phyloP scores from a whole-genome alignment of 345 rosid genomes.

The Raphanus sativus region DNA sequence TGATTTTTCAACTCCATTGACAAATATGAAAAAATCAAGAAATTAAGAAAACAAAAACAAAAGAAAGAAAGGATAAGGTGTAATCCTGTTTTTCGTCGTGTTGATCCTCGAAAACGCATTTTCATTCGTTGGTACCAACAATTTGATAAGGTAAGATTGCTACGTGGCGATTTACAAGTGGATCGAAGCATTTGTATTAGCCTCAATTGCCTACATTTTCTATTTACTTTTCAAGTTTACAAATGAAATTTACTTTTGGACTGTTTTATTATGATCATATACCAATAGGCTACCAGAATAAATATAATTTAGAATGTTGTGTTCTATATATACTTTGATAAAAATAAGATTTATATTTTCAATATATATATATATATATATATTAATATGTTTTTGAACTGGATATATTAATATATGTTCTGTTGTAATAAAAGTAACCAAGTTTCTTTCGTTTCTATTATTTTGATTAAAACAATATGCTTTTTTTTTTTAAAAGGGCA shows the following conservation, averaged over 20 bases:
- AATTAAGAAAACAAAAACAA: neutral
- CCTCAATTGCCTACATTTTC: neutral
- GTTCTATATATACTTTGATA: neutral
- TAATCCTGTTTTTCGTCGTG: slow-evolving; percentile 30
- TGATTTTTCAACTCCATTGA: slow-evolving; percentile 36
- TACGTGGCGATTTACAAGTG: slow-evolving; percentile 16
- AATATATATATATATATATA: neutral
- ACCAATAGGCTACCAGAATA: too few relatives aligned
- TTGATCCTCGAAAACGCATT: slow-evolving; percentile 20
- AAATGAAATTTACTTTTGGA: too few relatives aligned
- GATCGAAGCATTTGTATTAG: neutral
- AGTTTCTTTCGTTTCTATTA: neutral
- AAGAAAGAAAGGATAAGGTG: slow-evolving; percentile 31
- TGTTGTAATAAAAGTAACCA: neutral
- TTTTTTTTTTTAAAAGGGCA: neutral
- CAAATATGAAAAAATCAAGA: neutral
- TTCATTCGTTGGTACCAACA: slow-evolving; percentile 24
- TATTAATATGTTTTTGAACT: neutral
- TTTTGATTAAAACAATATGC: too few relatives aligned
- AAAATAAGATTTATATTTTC: neutral
- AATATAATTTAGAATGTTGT: neutral
- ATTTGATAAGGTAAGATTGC: slow-evolving; percentile 9
- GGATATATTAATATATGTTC: neutral
- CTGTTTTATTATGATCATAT: too few relatives aligned
- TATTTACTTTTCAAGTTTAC: too few relatives aligned